These are phyloP conservation scores for Solanum pennellii DNA, from an alignment of 257 asterid species.

Conservation along the genomic window DNA sequence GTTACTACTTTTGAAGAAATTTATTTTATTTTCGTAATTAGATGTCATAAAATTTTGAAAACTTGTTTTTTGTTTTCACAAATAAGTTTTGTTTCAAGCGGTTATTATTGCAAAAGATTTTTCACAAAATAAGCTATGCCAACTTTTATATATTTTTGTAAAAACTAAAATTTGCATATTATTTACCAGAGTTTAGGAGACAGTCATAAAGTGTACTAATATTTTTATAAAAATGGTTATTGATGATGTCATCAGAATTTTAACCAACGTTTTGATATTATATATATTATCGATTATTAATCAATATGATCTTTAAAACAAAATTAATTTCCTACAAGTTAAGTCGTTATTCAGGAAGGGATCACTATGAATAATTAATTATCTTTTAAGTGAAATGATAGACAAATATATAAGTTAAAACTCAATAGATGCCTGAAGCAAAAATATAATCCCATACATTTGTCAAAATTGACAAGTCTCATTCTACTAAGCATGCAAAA, in stretches of 20 bases:
- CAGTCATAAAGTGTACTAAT: too few species aligned
- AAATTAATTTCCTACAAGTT: not conserved
- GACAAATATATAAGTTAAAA: not conserved
- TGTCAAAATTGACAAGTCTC: not conserved
- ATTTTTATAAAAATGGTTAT: too few species aligned
- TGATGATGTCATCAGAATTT: not conserved
- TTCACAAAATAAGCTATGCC: too few species aligned
- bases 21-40: not conserved
- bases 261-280: not conserved
- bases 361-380: not conserved
- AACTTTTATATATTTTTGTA: not conserved
- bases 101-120: not conserved
- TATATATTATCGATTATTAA: too few species aligned
- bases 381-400: not conserved
- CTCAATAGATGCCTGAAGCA: not conserved
- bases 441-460: not conserved
- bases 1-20: not conserved
- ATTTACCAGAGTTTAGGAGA: too few species aligned
- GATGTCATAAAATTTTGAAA: not conserved
- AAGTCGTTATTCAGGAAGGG: not conserved
- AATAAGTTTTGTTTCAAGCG: not conserved
- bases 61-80: not conserved
- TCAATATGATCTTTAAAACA: not conserved
- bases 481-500: not conserved
- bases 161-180: not conserved